Percentiles rank a stretch among this genome's conserved stretches.
phyloP scores from a whole-genome alignment of 371 early-diverging fungal species.

The Mortierella sp. region DNA sequence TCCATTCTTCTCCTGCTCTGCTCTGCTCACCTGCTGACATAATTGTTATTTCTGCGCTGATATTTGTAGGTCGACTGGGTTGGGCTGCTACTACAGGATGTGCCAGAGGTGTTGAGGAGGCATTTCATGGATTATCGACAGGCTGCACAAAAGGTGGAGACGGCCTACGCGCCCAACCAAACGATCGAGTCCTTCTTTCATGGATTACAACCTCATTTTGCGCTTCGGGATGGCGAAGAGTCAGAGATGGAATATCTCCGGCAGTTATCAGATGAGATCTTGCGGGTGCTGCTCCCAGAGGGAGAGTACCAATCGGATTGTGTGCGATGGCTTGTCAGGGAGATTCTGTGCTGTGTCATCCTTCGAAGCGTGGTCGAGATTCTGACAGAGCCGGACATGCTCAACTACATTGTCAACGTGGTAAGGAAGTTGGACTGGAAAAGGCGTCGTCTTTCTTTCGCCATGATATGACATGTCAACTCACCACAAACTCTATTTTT shows the following conservation, averaged over 20 bases:
- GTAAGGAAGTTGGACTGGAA: conserved; percentile 53
- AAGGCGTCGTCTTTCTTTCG: not conserved
- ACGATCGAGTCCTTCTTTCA: conserved; percentile 62
- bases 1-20: no score
- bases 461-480: no score
- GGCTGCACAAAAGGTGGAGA: conserved; percentile 57
- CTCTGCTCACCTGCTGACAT: no score
- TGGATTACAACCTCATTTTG: conserved; percentile 73
- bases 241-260: conserved; percentile 63
- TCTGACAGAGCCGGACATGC: conserved; percentile 66
- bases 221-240: conserved; percentile 57
- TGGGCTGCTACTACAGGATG: conserved; percentile 59
- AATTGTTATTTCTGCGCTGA: no score
- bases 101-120: conserved; percentile 61
- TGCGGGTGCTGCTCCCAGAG: conserved; percentile 55
- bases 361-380: conserved; percentile 59
- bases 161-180: conserved; percentile 63
- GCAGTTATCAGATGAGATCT: conserved; percentile 59
- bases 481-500: not conserved
- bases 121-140: conserved; percentile 66
- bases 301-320: conserved; percentile 63
- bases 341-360: conserved; percentile 63
- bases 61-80: conserved; percentile 68
- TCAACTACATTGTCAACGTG: conserved; percentile 64
- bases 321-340: conserved; percentile 65